phyloP scores from a whole-genome alignment of 495 filamentous ascomycete species.

The Chaetomium fimeti region DNA sequence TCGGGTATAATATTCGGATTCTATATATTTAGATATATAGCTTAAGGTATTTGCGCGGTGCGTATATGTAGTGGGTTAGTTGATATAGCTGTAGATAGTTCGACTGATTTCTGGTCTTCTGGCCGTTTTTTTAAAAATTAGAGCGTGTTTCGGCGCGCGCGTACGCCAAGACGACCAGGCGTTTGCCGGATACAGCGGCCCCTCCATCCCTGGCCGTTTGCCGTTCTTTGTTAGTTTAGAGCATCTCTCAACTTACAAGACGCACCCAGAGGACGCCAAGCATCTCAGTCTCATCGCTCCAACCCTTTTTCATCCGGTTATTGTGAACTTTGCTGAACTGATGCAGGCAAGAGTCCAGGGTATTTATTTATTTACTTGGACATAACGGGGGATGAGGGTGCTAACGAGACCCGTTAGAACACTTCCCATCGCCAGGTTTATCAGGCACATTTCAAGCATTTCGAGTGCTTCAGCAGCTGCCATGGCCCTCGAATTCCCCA shows the following conservation, averaged over 20 bases:
- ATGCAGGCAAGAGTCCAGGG: slow-evolving; percentile 18
- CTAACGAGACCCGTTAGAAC: slow-evolving; percentile 5
- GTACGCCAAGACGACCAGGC: no score
- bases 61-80: no score
- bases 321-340: neutral
- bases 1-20: no score
- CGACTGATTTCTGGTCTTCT: no score
- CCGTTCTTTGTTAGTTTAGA: neutral
- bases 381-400: slow-evolving; percentile 15
- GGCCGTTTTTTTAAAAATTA: no score
- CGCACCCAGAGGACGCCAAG: slow-evolving; percentile 7
- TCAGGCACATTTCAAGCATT: neutral
- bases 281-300: slow-evolving; percentile 13
- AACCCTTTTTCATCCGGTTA: neutral
- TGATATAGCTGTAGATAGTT: no score
- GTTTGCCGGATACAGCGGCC: no score
- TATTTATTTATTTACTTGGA: neutral
- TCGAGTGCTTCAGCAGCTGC: neutral
- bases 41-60: no score
- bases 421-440: neutral
- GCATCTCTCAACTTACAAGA: neutral
- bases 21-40: no score
- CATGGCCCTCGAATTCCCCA: slow-evolving; percentile 52
- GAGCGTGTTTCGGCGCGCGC: no score
- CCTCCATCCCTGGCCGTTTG: neutral